Base-by-base conservation (phyloP, 2,329 filamentous ascomycete genomes). In the Sporothrix inflata region DNA sequence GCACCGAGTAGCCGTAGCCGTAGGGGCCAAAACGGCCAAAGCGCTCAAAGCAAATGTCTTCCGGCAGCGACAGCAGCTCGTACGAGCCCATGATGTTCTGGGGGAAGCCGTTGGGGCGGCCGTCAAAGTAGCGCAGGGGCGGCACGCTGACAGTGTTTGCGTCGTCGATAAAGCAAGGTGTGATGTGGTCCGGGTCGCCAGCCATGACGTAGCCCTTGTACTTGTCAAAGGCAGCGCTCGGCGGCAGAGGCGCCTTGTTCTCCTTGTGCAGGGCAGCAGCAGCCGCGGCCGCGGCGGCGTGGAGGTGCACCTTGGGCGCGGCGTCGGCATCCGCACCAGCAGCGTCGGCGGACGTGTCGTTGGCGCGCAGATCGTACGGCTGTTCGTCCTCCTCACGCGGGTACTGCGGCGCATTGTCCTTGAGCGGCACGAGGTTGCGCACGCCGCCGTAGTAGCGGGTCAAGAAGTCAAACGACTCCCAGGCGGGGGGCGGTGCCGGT, bases 11-110 rank as follows among this genome's bases (percentile, higher is more conserved):
- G 9, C 95, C 95, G 74, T 94, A 89, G 0, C 95, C 95, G 77
- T 99, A 99, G 0, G 95, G 92, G 0, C 93, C 94, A 40, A 96
- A 88, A 75, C 94, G 88, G 3, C 95, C 95, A 79, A 93, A 97
- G 1, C 96, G 88, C 76, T 99, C 96, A 78, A 97, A 98, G 82
- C 96, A 99, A 63, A 98, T 88, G 77, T 97, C 91, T 75, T 97
- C 89, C 21, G 92, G 89, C 47, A 98, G 83, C 0, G 90, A 91
- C 14, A 98, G 82, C 53, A 95, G 81, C 11, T 94, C 89, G 77
- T 97, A 94, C 0, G 94, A 97, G n/a, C 96, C 96, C 78, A 95
- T 88, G 1, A 93, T 88, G 73, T 94, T 88, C 66, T 96, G 89
- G 0, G 96, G 96, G 79, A 97, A 97, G 0, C 94, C 95, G 73